Evolutionary conservation across 768 basidiomycete species (phyloP).

Genomic region (Suillus decipiens): DNA sequence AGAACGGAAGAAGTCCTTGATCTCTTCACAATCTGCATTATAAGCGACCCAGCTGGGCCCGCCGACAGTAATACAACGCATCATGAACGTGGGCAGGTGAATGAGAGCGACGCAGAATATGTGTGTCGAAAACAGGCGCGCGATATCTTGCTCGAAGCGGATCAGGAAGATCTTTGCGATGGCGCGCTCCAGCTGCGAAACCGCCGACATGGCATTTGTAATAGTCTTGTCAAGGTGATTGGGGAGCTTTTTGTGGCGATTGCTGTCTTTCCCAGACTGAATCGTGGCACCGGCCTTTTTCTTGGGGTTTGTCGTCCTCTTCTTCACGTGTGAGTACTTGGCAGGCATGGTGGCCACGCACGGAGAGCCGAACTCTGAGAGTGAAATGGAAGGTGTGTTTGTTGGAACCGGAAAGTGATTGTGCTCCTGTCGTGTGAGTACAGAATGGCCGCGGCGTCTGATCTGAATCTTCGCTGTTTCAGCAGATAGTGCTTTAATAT

Average conservation of each 20-base stretch:
- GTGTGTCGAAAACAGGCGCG: conserved; percentile 71
- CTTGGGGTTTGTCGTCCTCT: conserved; percentile 50
- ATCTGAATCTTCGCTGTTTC: conserved; percentile 19
- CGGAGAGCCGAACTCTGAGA: background rate
- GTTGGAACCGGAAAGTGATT: background rate
- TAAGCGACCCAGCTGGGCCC: conserved; percentile 70
- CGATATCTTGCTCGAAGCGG: conserved; percentile 75
- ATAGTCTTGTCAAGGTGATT: conserved; percentile 57
- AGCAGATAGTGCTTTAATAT: background rate
- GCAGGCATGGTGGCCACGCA: conserved; percentile 52
- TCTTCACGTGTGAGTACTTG: conserved; percentile 78
- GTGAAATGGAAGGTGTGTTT: background rate
- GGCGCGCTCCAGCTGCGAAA: conserved; percentile 65
- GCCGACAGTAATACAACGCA: conserved; percentile 60
- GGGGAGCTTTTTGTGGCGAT: conserved; percentile 39
- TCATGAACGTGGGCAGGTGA: conserved; percentile 66
- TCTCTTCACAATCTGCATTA: conserved; percentile 66
- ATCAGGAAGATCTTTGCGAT: conserved; percentile 68
- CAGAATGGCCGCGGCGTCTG: conserved; percentile 7
- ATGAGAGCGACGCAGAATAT: conserved; percentile 64
- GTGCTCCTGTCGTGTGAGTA: conserved; percentile 1
- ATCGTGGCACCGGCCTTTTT: conserved; percentile 42
- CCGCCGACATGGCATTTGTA: conserved; percentile 57
- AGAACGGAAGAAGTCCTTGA: conserved; percentile 74
- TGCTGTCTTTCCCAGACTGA: conserved; percentile 29